These are phyloP conservation scores for Euphorbia lathyris DNA, from an alignment of 345 rosid species.

Conservation along the genomic window DNA sequence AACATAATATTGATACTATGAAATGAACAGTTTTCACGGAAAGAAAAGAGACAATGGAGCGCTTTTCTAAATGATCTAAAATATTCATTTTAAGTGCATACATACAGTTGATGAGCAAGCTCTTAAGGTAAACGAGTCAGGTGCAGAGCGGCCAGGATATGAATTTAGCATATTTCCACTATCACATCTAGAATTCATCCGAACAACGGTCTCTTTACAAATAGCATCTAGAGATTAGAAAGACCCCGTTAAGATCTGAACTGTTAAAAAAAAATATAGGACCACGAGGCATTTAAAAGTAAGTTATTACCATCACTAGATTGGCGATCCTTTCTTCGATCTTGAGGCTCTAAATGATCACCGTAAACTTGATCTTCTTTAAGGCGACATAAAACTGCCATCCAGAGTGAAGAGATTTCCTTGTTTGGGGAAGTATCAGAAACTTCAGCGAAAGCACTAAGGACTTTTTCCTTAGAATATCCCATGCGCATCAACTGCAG, in stretches of 20 bases:
- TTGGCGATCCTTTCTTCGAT: slow-evolving; percentile 18
- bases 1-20: slow-evolving; percentile 9
- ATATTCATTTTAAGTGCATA: slow-evolving; percentile 22
- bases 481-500: slow-evolving; percentile 55
- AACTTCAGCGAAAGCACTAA: slow-evolving; percentile 52
- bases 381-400: slow-evolving; percentile 59
- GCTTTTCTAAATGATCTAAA: background rate
- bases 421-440: slow-evolving; percentile 49
- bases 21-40: background rate
- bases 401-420: slow-evolving; percentile 62
- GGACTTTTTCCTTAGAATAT: slow-evolving; percentile 57
- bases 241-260: slow-evolving; percentile 10
- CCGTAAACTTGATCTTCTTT: slow-evolving; percentile 63
- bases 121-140: slow-evolving; percentile 39
- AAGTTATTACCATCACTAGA: slow-evolving; percentile 21
- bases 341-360: slow-evolving; percentile 29
- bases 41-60: background rate
- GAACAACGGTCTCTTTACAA: no score
- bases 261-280: slow-evolving; percentile 6
- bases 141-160: slow-evolving; percentile 28
- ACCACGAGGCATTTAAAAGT: background rate
- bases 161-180: slow-evolving; percentile 28
- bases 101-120: slow-evolving; percentile 73
- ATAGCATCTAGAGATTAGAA: slow-evolving; percentile 31
- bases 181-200: slow-evolving; percentile 28